phyloP scores from a whole-genome alignment of 352 stramenopile species.

The Phytophthora sp. region DNA sequence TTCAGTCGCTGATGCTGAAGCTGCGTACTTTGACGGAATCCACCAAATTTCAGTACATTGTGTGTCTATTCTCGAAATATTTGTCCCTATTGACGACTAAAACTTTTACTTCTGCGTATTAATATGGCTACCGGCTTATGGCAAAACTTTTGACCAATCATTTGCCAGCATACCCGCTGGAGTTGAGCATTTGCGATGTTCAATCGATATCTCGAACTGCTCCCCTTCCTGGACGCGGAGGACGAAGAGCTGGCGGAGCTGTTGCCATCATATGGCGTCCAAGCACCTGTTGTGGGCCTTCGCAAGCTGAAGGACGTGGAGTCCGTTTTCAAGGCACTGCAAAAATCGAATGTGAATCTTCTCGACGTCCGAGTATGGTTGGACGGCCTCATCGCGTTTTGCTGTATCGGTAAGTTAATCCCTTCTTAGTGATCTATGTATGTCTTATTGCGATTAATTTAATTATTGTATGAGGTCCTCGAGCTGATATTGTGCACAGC shows the following conservation, averaged over 20 bases:
- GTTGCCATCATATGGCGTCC: not conserved
- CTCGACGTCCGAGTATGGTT: slow-evolving; percentile 14
- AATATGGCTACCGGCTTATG: too few species aligned
- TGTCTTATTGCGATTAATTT: too few species aligned
- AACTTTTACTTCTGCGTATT: too few species aligned
- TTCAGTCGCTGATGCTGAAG: slow-evolving; percentile 10
- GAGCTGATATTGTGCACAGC: too few species aligned
- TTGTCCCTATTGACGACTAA: too few species aligned
- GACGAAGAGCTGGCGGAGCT: not conserved
- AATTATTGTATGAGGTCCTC: too few species aligned
- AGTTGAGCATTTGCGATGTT: slow-evolving; percentile 9
- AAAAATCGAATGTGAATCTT: not conserved
- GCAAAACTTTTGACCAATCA: slow-evolving; percentile 5
- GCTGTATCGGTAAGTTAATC: too few species aligned
- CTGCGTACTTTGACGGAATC: slow-evolving; percentile 6
- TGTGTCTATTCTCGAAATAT: slow-evolving; percentile 1
- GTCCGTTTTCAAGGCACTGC: slow-evolving; percentile 8
- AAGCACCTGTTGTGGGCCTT: too few species aligned
- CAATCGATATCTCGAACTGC: slow-evolving; percentile 4
- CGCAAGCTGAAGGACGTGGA: slow-evolving; percentile 12
- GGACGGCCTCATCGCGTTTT: too few species aligned
- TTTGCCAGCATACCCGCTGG: slow-evolving; percentile 1
- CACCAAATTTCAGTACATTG: slow-evolving; percentile 3
- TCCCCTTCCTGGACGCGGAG: not conserved
- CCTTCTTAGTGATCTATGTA: too few species aligned